phyloP scores from a whole-genome alignment of 2,329 filamentous ascomycete genomes.

The Fusarium sp. region DNA sequence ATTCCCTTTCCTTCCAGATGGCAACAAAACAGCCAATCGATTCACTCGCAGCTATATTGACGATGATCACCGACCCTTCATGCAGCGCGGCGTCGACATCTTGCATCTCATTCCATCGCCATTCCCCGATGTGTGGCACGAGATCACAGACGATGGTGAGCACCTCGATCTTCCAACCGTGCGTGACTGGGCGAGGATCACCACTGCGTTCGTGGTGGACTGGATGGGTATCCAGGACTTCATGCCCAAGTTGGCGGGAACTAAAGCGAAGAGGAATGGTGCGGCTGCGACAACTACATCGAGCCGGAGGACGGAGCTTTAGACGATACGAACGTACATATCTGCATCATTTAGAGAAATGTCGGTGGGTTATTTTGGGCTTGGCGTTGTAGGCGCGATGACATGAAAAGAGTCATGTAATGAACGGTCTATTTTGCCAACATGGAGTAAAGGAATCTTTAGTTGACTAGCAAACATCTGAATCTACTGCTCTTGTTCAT shows the following conservation, averaged over 20 bases:
- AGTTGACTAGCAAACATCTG: background rate
- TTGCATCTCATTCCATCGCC: slow-evolving; percentile 88
- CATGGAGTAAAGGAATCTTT: slow-evolving; percentile 11
- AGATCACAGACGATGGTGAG: slow-evolving; percentile 81
- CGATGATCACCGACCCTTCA: slow-evolving; percentile 94
- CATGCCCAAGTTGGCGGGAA: slow-evolving; percentile 45
- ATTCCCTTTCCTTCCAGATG: slow-evolving; percentile 72
- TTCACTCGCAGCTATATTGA: slow-evolving; percentile 68
- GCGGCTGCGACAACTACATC: slow-evolving; percentile 36
- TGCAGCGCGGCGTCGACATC: slow-evolving; percentile 85
- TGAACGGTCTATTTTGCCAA: slow-evolving; percentile 2
- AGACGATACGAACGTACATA: slow-evolving; percentile 20
- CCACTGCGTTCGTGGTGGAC: slow-evolving; percentile 86
- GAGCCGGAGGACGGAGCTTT: slow-evolving; percentile 50
- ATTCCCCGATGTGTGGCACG: slow-evolving; percentile 91
- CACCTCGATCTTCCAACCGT: slow-evolving; percentile 84
- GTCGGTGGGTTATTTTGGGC: slow-evolving; percentile 30
- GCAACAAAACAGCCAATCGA: slow-evolving; percentile 60
- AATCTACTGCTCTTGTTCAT: background rate
- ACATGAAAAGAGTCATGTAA: slow-evolving; percentile 31
- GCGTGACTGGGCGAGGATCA: slow-evolving; percentile 87
- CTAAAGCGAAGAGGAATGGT: slow-evolving; percentile 42
- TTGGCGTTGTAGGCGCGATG: slow-evolving; percentile 36
- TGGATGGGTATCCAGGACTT: slow-evolving; percentile 81
- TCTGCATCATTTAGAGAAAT: slow-evolving; percentile 19